These are phyloP conservation scores for Apiotrichum montevideense DNA, from an alignment of 1,284 basidiomycete species.

Conservation along the genomic window DNA sequence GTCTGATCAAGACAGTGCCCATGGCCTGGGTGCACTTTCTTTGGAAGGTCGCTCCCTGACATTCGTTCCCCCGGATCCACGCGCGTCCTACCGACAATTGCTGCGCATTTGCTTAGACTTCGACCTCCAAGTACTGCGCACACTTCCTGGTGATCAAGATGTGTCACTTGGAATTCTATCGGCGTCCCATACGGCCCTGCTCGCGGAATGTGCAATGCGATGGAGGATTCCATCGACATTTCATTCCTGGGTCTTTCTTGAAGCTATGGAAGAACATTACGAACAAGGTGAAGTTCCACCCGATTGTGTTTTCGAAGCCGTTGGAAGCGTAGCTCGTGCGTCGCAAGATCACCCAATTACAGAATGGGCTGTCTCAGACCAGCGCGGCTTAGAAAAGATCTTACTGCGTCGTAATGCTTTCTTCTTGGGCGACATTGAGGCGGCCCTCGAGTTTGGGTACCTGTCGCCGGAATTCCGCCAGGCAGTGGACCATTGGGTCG, in stretches of 20 bases:
- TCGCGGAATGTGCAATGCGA: slow-evolving; percentile 77
- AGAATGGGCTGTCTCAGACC: slow-evolving; percentile 71
- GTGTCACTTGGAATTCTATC: slow-evolving; percentile 93
- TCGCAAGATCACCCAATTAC: slow-evolving; percentile 64
- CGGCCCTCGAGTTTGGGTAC: slow-evolving; percentile 27
- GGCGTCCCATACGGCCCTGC: slow-evolving; percentile 67
- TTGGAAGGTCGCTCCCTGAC: slow-evolving; percentile 42
- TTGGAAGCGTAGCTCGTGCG: slow-evolving; percentile 65
- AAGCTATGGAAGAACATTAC: slow-evolving; percentile 79
- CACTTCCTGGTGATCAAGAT: slow-evolving; percentile 89
- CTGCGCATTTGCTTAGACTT: slow-evolving; percentile 75
- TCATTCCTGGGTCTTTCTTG: slow-evolving; percentile 72
- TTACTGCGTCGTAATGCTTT: slow-evolving; percentile 25
- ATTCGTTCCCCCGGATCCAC: slow-evolving; percentile 84
- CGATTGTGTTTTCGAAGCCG: slow-evolving; percentile 87
- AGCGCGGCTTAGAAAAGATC: slow-evolving; percentile 19
- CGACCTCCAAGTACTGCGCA: slow-evolving; percentile 84
- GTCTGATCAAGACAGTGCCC: slow-evolving; percentile 53
- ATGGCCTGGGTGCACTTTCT: slow-evolving; percentile 40
- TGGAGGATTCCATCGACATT: slow-evolving; percentile 84
- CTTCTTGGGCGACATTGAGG: slow-evolving; percentile 27
- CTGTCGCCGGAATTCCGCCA: slow-evolving; percentile 62
- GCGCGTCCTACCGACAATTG: slow-evolving; percentile 74
- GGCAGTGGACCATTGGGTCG: slow-evolving; percentile 62
- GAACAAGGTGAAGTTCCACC: slow-evolving; percentile 85